A percentile compares a stretch with the other conserved stretches of the same genome.
Evolutionary conservation across 371 early-diverging fungal genomes (phyloP).

Genomic region (Phascolomyces articulosus): DNA sequence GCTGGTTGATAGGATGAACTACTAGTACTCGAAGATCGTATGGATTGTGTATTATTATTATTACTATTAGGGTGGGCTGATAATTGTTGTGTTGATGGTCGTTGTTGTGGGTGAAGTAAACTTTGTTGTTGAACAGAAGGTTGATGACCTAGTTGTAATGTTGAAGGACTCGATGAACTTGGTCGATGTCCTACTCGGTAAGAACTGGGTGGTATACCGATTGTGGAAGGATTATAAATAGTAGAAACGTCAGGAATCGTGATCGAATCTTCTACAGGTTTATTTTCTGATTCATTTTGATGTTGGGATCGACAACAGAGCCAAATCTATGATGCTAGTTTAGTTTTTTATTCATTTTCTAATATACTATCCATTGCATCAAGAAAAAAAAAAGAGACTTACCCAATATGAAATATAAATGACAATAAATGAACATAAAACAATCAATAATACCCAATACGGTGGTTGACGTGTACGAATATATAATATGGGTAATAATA

Average conservation of each 20-base stretch:
- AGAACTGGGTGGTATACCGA: slow-evolving; percentile 21
- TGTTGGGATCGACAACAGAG: slow-evolving; percentile 6
- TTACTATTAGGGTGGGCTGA: neutral
- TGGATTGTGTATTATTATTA: neutral
- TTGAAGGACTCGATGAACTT: slow-evolving; percentile 10
- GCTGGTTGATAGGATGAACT: neutral
- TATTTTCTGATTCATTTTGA: neutral
- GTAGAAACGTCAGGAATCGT: slow-evolving; percentile 1
- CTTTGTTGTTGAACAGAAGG: neutral
- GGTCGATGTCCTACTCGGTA: neutral
- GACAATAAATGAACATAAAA: slow-evolving; percentile 11
- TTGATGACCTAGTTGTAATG: neutral
- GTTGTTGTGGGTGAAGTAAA: neutral
- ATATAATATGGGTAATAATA: slow-evolving; percentile 17
- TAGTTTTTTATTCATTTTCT: too few relatives aligned
- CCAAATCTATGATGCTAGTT: slow-evolving; percentile 11
- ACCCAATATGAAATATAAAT: slow-evolving; percentile 23
- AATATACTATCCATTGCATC: neutral
- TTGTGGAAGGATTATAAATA: slow-evolving; percentile 19
- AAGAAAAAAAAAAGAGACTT: neutral
- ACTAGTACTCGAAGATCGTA: neutral
- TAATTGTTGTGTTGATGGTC: neutral
- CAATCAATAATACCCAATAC: slow-evolving; percentile 14
- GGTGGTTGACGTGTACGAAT: slow-evolving; percentile 19
- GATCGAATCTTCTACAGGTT: neutral